phyloP scores from a whole-genome alignment of 2,329 filamentous ascomycete genomes.

The Aspergillus luchuensis region DNA sequence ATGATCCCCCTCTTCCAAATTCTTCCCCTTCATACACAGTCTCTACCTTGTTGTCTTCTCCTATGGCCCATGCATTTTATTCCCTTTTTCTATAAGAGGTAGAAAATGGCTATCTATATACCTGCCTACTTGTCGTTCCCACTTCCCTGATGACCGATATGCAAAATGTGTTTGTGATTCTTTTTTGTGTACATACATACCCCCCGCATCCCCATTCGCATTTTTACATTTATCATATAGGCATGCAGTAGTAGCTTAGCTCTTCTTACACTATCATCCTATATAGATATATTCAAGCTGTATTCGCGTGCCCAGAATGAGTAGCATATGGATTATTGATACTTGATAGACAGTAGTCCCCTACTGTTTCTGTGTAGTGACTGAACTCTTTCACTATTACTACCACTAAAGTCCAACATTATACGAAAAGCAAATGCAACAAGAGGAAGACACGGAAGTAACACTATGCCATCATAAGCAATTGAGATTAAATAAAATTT shows the following conservation, averaged over 20 bases:
- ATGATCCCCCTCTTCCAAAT: not conserved
- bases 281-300: not conserved
- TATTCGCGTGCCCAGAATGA: too few relatives aligned
- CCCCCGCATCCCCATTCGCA: not conserved
- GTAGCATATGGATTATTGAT: too few relatives aligned
- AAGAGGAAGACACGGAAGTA: too few relatives aligned
- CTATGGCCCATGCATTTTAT: not conserved
- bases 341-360: too few relatives aligned
- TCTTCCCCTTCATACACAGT: not conserved
- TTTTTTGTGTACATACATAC: constrained; percentile 19
- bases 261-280: not conserved
- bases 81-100: not conserved
- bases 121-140: not conserved
- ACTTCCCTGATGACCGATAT: constrained; percentile 3
- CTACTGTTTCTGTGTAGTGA: too few relatives aligned
- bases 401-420: too few relatives aligned
- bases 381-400: too few relatives aligned
- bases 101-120: not conserved
- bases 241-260: not conserved
- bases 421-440: too few relatives aligned
- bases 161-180: not conserved
- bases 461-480: too few relatives aligned
- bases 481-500: constrained; percentile 1
- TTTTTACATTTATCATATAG: not conserved
- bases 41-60: not conserved